Percentiles rank a stretch among this genome's conserved stretches.
Evolutionary conservation across 2,329 filamentous ascomycete genomes (phyloP).

Genomic region (Claviceps sp.): DNA sequence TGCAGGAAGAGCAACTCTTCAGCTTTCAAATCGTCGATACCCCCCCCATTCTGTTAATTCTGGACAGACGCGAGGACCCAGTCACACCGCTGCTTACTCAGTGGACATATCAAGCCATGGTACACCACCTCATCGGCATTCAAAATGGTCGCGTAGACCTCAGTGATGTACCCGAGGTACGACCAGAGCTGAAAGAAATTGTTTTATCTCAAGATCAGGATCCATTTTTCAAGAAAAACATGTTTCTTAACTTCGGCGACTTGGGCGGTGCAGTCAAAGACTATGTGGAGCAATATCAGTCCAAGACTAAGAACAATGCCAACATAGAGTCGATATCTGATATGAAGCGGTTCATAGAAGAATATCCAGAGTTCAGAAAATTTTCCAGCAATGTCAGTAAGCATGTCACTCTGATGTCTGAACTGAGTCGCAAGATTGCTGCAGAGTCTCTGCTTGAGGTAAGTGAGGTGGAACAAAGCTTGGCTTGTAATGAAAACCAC

Average conservation of each 20-base stretch:
- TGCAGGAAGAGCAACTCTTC: slow-evolving; percentile 91
- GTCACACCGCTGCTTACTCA: slow-evolving; percentile 90
- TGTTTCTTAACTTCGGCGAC: slow-evolving; percentile 96
- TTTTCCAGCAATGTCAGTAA: slow-evolving; percentile 97
- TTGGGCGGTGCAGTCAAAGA: slow-evolving; percentile 94
- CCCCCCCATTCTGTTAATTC: slow-evolving; percentile 76
- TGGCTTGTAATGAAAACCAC: slow-evolving; percentile 96
- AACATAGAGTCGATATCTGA: slow-evolving; percentile 95
- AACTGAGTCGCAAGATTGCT: slow-evolving; percentile 77
- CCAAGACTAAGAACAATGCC: slow-evolving; percentile 89
- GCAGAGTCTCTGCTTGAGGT: slow-evolving; percentile 85
- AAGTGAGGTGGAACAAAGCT: slow-evolving; percentile 89
- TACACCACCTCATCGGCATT: slow-evolving; percentile 89
- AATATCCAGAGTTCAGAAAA: slow-evolving; percentile 95
- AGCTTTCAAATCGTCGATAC: slow-evolving; percentile 94
- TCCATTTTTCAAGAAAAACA: slow-evolving; percentile 97
- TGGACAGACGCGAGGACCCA: slow-evolving; percentile 88
- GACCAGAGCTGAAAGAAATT: slow-evolving; percentile 82
- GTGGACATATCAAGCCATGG: slow-evolving; percentile 99
- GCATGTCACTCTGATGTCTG: slow-evolving; percentile 89
- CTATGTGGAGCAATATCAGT: slow-evolving; percentile 96
- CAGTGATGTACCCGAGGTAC: slow-evolving; percentile 67
- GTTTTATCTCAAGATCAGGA: slow-evolving; percentile 94
- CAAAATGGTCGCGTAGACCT: slow-evolving; percentile 89
- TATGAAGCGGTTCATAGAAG: slow-evolving; percentile 99